Evolutionary conservation across 2,329 filamentous ascomycete species (phyloP).

Genomic region (Mycosphaerella sp.): DNA sequence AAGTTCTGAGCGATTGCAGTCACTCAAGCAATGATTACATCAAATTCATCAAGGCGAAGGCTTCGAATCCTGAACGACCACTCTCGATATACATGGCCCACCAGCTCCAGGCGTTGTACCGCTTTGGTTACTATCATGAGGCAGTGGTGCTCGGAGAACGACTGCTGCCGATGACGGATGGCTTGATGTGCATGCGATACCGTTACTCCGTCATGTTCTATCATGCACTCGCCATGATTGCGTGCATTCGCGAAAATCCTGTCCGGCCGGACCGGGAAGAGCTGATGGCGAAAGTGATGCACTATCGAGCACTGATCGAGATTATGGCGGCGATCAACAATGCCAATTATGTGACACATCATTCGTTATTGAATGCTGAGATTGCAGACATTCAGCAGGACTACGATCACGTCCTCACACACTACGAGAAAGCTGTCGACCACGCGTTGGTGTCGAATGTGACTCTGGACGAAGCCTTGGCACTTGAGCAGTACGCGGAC

Average conservation of each 20-base stretch:
- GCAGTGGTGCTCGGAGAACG: conserved; percentile 39
- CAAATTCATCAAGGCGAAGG: conserved; percentile 42
- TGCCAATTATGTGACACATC: conserved; percentile 66
- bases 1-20: conserved; percentile 61
- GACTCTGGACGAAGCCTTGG: conserved; percentile 63
- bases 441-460: conserved; percentile 63
- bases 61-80: conserved; percentile 56
- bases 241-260: conserved; percentile 35
- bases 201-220: conserved; percentile 41
- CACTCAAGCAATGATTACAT: conserved; percentile 56
- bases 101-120: conserved; percentile 37
- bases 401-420: conserved; percentile 50
- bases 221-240: conserved; percentile 39
- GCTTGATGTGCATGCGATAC: conserved; percentile 41
- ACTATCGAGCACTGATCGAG: conserved; percentile 55
- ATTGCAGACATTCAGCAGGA: conserved; percentile 49
- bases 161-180: conserved; percentile 37
- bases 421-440: conserved; percentile 66
- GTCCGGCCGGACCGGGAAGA: conserved; percentile 28
- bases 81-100: conserved; percentile 61
- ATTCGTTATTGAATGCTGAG: conserved; percentile 61
- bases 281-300: conserved; percentile 49
- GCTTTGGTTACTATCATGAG: conserved; percentile 40
- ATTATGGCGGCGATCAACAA: conserved; percentile 58
- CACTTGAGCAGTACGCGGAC: conserved; percentile 67